Base-by-base conservation (phyloP, 2,329 filamentous ascomycete genomes). In the Neonectria coccinea region DNA sequence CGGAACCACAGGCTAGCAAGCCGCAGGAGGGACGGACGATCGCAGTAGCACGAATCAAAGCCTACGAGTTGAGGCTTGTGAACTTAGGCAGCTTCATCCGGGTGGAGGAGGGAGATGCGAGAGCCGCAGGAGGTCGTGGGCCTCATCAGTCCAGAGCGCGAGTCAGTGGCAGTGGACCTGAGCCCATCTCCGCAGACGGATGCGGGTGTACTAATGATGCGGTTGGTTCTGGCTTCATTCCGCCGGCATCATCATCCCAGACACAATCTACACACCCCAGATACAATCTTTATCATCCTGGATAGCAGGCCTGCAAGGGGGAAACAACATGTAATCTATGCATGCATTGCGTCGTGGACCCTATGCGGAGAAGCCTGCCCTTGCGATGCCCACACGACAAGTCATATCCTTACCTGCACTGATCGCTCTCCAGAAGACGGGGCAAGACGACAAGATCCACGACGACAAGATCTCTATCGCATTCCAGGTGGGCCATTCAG, bases 91-190 rank as follows among this genome's bases (percentile, higher is more conserved):
- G 48, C 39, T 27, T 52, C 48, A 36, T 27, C 20, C 44, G 56
- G 50, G 48, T 41, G 56, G 48, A 48, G 36, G 29, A 25, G 25
- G 25, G 29, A n/a, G 22, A 45, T 53, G 29, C 41, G 39, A 39
- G 57, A 54, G 42, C 57, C 57, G 57, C 57, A 60, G 48, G 48
- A 51, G 48, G 48, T 51, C 4, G 4, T 20, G 39, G 14, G 14
- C 36, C 36, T 42, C n/a, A 25, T 25, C 25, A 25, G n/a, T 5
- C 4, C 16, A 20, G 48, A 5, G 47, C 56, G 16, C 56, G 56
- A 59, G 56, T 59, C 57, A 60, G 41, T 16, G 41, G n/a, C 41
- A 12, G 50, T 47, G 57, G 50, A 41, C 56, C 33, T 52, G 22
- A 44, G 55, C 55, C 56, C 56, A 45, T 59, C n/a, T 59, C 47